phyloP scores from a whole-genome alignment of 1,139 yeast genomes.

The Yamadazyma spencermartinsiae region DNA sequence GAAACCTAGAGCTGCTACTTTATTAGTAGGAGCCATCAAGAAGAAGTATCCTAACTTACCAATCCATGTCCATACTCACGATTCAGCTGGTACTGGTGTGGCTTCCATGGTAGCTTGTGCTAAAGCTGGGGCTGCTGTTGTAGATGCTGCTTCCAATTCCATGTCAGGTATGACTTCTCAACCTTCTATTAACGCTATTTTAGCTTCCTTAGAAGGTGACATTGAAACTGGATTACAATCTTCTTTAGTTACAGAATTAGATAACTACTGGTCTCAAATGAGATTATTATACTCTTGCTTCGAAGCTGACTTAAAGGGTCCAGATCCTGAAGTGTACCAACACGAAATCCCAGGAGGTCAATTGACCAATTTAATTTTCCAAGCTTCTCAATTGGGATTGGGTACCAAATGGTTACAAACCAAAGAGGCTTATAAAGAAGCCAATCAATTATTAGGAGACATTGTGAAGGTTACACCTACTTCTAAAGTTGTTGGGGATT shows the following conservation, averaged over 20 bases:
- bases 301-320: constrained; percentile 98
- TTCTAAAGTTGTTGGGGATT: constrained; percentile 97
- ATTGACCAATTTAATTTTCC: constrained; percentile 94
- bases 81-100: constrained; percentile 99
- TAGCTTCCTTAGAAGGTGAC: constrained; percentile 90
- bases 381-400: constrained; percentile 97
- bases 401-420: constrained; percentile 97
- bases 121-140: constrained; percentile 95
- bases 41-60: constrained; percentile 89
- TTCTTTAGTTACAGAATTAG: constrained; percentile 74
- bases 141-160: constrained; percentile 95
- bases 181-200: constrained; percentile 89
- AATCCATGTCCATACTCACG: constrained; percentile 98
- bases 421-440: constrained; percentile 87
- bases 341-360: constrained; percentile 99
- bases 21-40: constrained; percentile 78
- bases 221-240: constrained; percentile 72
- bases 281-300: constrained; percentile 93
- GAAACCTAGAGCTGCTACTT: constrained; percentile 90
- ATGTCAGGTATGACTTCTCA: constrained; percentile 99
- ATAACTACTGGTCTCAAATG: constrained; percentile 98
- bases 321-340: constrained; percentile 97
- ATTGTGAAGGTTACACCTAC: constrained; percentile 98
- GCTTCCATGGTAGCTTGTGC: constrained; percentile 96
- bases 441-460: constrained; percentile 89